These are phyloP conservation scores for Brettanomyces bruxellensis DNA, from an alignment of 805 yeast genomes.

Conservation along the genomic window DNA sequence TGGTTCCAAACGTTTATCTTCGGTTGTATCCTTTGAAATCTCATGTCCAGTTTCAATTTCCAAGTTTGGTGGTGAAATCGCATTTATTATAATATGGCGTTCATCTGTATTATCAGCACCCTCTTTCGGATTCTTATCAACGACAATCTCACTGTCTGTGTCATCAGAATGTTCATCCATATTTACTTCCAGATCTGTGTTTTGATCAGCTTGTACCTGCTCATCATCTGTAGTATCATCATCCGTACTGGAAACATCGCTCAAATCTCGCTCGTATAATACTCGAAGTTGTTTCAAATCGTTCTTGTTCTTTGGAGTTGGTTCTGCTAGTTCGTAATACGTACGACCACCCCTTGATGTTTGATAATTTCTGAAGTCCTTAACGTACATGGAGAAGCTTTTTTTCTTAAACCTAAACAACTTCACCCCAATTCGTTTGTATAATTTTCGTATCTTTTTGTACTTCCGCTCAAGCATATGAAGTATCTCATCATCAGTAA, in stretches of 20 bases:
- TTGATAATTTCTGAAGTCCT: slow-evolving; percentile 18
- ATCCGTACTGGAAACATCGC: slow-evolving; percentile 11
- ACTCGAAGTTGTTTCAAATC: slow-evolving; percentile 8
- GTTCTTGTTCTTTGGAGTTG: slow-evolving; percentile 3
- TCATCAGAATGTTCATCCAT: too few relatives aligned
- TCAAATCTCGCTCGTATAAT: slow-evolving; percentile 10
- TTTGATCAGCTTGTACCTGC: neutral
- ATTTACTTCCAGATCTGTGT: too few relatives aligned
- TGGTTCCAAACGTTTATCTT: too few relatives aligned
- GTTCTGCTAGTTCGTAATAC: slow-evolving; percentile 19
- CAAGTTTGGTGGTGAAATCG: too few relatives aligned
- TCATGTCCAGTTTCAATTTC: too few relatives aligned
- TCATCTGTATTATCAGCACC: too few relatives aligned
- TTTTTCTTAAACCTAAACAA: slow-evolving; percentile 23
- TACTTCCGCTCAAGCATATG: slow-evolving; percentile 23
- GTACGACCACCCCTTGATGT: slow-evolving; percentile 16
- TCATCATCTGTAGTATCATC: slow-evolving; percentile 7
- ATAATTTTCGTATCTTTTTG: slow-evolving; percentile 17
- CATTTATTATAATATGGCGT: too few relatives aligned
- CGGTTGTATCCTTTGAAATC: too few relatives aligned
- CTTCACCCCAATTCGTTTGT: slow-evolving; percentile 15
- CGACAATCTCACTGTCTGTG: too few relatives aligned
- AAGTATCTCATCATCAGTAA: slow-evolving; percentile 19
- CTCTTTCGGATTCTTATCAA: too few relatives aligned
- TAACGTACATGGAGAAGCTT: slow-evolving; percentile 19